Conservation (phyloP, 176 grass and related monocot species). For the Phragmites australis region DNA sequence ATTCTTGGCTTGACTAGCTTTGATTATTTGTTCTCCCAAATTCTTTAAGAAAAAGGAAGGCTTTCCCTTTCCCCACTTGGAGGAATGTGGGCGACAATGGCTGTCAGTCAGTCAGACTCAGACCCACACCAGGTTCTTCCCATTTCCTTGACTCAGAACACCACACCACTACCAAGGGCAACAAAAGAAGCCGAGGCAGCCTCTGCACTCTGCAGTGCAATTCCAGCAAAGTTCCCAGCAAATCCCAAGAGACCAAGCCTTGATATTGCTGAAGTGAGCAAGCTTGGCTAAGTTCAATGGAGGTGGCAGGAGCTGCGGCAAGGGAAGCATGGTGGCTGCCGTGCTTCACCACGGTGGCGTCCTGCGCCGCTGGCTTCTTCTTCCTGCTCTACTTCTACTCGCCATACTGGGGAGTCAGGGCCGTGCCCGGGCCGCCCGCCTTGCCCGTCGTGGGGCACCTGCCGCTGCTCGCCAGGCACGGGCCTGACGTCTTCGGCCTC, state of each 20-base stretch:
- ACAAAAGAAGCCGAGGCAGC: background rate
- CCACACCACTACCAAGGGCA: background rate
- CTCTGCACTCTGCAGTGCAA: background rate
- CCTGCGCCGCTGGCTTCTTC: conserved; percentile 35
- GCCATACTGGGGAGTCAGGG: conserved; percentile 55
- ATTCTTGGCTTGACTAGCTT: background rate
- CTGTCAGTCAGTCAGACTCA: conserved; percentile 13
- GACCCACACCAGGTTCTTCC: background rate
- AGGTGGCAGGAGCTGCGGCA: background rate
- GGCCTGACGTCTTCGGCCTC: conserved; percentile 60
- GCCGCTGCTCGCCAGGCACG: conserved; percentile 63
- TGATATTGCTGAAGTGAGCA: background rate
- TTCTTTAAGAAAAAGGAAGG: background rate
- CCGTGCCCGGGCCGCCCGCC: conserved; percentile 53
- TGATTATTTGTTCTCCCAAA: background rate
- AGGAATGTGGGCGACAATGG: conserved; percentile 39
- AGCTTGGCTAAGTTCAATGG: conserved; percentile 11
- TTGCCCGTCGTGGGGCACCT: conserved; percentile 62
- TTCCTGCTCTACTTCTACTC: conserved; percentile 67
- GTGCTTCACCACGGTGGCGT: conserved; percentile 7
- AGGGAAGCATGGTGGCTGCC: conserved; percentile 22
- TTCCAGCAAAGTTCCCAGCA: background rate
- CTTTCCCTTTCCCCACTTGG: background rate
- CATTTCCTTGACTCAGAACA: background rate
- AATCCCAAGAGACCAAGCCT: background rate